These are phyloP conservation scores for Lactarius indigo DNA, from an alignment of 768 basidiomycete species.

Conservation along the genomic window DNA sequence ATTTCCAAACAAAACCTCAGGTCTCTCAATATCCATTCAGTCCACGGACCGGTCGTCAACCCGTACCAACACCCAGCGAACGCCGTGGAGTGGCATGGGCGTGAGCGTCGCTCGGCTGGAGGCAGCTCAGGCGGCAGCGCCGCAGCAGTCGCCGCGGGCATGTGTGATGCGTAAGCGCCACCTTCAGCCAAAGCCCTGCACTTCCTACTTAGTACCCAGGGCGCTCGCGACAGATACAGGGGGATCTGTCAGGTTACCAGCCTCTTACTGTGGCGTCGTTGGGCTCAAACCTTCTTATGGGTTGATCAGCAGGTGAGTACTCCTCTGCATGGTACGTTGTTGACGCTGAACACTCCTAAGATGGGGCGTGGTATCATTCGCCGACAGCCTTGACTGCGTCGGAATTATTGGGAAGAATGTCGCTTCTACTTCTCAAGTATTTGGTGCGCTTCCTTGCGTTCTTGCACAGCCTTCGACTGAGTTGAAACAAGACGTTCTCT, in stretches of 20 bases:
- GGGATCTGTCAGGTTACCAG: conserved; percentile 89
- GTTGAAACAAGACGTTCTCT: conserved; percentile 33
- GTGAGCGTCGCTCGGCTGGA: conserved; percentile 65
- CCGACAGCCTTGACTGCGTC: conserved; percentile 93
- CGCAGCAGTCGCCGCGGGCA: conserved; percentile 81
- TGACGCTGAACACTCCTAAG: conserved; percentile 37
- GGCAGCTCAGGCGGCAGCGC: conserved; percentile 96
- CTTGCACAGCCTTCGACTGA: not conserved
- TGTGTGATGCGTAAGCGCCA: conserved; percentile 75
- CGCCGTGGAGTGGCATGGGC: conserved; percentile 28
- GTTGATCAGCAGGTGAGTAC: conserved; percentile 72
- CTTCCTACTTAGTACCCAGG: conserved; percentile 38
- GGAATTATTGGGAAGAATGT: conserved; percentile 69
- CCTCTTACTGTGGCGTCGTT: conserved; percentile 88
- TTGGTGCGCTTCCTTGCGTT: conserved; percentile 47
- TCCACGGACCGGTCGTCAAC: conserved; percentile 78
- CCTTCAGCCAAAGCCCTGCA: not conserved
- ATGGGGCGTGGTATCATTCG: conserved; percentile 89
- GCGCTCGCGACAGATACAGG: conserved; percentile 95
- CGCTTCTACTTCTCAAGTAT: conserved; percentile 48
- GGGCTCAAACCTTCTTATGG: conserved; percentile 97
- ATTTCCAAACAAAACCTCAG: conserved; percentile 34
- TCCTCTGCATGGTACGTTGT: not conserved
- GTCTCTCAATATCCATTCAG: conserved; percentile 72
- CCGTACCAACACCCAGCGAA: conserved; percentile 44